Evolutionary conservation across 192 early-diverging fungal genomes (phyloP), one percentile per base, ranked within the genome.

Genomic region (Irineochytrium annulatum): DNA sequence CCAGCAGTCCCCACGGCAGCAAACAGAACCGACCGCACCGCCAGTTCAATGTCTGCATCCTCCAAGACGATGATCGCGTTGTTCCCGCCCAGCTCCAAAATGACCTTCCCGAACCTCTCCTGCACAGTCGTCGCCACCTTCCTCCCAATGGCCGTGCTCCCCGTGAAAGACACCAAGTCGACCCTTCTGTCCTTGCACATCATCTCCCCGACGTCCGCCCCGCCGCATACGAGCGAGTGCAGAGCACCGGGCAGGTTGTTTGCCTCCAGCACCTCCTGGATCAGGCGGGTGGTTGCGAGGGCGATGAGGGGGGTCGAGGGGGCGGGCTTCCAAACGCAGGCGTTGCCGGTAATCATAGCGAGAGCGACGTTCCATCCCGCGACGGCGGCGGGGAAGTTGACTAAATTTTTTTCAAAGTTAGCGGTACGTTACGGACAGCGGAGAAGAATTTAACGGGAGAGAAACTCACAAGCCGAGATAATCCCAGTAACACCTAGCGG

Each of bases 1-100:
- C 94, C 94, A 34, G 93, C 90, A 29, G 93, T 97, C 29, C 94
- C 94, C 27, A 97, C 93, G 19, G 94, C 92, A 16, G 94, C 92
- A 81, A 97, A 97, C 20, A 95, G 71, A 41, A 91, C 82, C 19
- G 90, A 83, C 31, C 91, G 81, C 1, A 94, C 78, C 2, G 93
- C 91, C 29, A 97, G 70, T 48, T 94, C 93, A 30, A 93, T 59
- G 63, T 97, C 91, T 3, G 93, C 92, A 60, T 97, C 94, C 30
- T 86, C 82, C 69, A 87, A 87, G 22, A 96, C 92, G 52, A 97
- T 87, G 59, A 97, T 91, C 28, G 91, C 91, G 60, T 95, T 97
- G 81, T 97, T 97, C 33, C 94, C 94, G 37, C 94, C 94, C 6
- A 97, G 78, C 68, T 97, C 93, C 52, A 97, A 62, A 43, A 97